These are phyloP conservation scores for Sporothrix phasma DNA, from an alignment of 2,329 filamentous ascomycete species.

Conservation along the genomic window DNA sequence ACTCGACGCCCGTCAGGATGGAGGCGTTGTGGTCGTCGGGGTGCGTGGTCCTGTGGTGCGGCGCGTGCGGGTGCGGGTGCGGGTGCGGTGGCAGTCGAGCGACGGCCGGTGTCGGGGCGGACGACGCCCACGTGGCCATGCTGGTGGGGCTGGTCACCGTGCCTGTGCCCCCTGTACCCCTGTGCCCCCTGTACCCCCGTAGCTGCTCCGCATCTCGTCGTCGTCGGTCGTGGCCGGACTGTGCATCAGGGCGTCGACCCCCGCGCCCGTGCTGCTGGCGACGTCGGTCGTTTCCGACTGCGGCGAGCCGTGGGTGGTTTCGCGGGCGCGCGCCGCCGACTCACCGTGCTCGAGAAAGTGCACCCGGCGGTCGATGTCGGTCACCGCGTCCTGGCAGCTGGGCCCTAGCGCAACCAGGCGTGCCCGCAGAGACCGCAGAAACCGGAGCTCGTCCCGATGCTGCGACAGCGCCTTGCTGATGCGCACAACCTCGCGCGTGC, in stretches of 20 bases:
- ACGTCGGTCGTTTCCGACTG: background rate
- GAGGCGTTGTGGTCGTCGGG: slow-evolving; percentile 18
- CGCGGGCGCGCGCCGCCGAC: too few species aligned
- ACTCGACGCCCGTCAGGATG: slow-evolving; percentile 26
- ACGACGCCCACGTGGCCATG: background rate
- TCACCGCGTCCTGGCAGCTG: background rate
- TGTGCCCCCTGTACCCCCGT: background rate
- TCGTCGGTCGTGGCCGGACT: background rate
- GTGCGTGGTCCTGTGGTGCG: background rate
- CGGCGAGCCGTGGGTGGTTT: background rate
- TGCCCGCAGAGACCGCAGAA: slow-evolving; percentile 6
- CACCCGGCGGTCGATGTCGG: slow-evolving; percentile 14
- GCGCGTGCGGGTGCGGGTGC: too few species aligned
- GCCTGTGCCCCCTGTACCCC: background rate
- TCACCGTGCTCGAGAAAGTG: slow-evolving; percentile 15
- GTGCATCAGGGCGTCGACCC: background rate
- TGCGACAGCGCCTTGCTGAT: slow-evolving; percentile 16
- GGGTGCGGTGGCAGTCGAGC: too few species aligned
- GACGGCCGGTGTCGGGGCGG: background rate
- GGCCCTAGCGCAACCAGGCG: background rate
- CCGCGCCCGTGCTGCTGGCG: background rate
- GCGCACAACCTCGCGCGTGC: slow-evolving; percentile 16
- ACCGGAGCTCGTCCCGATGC: slow-evolving; percentile 14
- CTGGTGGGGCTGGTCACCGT: background rate
- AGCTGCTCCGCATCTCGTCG: background rate